Evolutionary conservation across 345 rosid species (phyloP), one percentile per base, ranked within the genome.

Genomic region (Citrus reticulata): DNA sequence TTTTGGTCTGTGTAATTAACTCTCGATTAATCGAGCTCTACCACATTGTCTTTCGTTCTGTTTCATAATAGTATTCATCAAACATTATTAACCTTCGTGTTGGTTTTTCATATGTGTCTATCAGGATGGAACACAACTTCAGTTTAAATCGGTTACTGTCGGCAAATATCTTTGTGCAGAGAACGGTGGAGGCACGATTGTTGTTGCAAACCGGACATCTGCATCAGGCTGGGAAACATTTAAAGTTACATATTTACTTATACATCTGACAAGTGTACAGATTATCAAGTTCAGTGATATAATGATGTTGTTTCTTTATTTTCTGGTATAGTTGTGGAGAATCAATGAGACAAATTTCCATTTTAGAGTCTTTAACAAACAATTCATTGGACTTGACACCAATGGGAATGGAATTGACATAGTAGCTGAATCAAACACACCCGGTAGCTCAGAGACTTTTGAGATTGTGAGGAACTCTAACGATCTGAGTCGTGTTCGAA

Each of bases 151-250:
- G 0, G 86, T 83, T n/a, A 88, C 82, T 5, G 83, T 81, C 1
- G 90, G 90, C 30, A 91, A 88, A 82, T 89, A 83, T 76, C 91
- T 89, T 8, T 77, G 78, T 46, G 93, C 95, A 0, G 90, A 87
- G 78, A 4, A 66, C 6, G 93, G 93, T 27, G 95, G 95, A 42
- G 93, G 93, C 68, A 78, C 80, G 1, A 78, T 85, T 73, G 57
- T 91, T 1, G 93, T 89, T 64, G 91, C 91, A 9, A 89, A 91
- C 76, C 55, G 91, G 5, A 55, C 85, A 19, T 13, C 84, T 22
- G 87, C 91, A 32, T 88, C 91, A 6, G 83, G 83, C 74, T 91
- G 93, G 95, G 95, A 91, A 73, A 88, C 91, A 27, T 89, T 91
- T 75, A 85, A 42, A 65, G 93, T 91, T 74, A 80, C 46, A 14